Conservation (phyloP, 306 rosid species). For the Mimosa pudica region DNA sequence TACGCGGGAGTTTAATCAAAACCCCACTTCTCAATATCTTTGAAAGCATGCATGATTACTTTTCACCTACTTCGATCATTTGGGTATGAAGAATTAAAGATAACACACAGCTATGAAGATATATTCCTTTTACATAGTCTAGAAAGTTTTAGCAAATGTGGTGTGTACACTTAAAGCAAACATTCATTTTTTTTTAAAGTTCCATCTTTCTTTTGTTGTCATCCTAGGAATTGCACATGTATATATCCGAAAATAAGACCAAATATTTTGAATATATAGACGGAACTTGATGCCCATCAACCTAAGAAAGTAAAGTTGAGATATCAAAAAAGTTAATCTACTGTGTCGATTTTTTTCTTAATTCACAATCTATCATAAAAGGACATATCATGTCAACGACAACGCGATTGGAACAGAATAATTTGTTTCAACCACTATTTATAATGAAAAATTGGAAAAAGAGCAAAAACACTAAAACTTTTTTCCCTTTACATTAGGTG, state of each 20-base stretch:
- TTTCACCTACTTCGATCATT: background rate
- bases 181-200: conserved; percentile 26
- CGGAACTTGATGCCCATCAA: background rate
- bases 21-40: background rate
- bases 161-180: conserved; percentile 55
- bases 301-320: background rate
- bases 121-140: background rate
- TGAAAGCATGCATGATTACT: background rate
- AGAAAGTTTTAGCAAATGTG: background rate
- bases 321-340: background rate
- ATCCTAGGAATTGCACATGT: conserved; percentile 20
- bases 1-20: background rate
- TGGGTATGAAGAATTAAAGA: background rate
- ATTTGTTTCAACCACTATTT: conserved; percentile 42
- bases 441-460: conserved; percentile 9
- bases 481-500: conserved; percentile 52
- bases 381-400: conserved; percentile 28
- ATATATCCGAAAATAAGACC: conserved; percentile 19
- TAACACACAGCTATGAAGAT: background rate
- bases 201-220: conserved; percentile 8
- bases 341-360: conserved; percentile 26
- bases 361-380: conserved; percentile 38
- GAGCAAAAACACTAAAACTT: conserved; percentile 17
- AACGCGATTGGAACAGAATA: conserved; percentile 35
- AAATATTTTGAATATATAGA: conserved; percentile 26